A percentile compares a stretch with the other conserved stretches of the same genome.
Conservation (phyloP, 2,329 filamentous ascomycete genomes). For the Acrocalymma vagum region DNA sequence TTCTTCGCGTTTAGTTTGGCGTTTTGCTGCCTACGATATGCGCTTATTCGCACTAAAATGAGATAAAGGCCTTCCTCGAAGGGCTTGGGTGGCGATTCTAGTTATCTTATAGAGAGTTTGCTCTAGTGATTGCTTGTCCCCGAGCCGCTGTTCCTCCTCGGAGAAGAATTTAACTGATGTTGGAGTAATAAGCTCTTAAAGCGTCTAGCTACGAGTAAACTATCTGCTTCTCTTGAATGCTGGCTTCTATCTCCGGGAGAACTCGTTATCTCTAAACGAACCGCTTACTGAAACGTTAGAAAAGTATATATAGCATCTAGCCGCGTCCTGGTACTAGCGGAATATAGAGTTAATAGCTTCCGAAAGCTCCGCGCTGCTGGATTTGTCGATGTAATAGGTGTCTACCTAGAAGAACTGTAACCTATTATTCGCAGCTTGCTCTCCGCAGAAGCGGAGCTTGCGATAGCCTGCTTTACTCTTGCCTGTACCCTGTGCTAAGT, state of each 20-base stretch:
- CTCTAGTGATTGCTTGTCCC: no score
- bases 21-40: constrained; percentile 7
- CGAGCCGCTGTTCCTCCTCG: no score
- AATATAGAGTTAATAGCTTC: constrained; percentile 4
- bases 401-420: constrained; percentile 4
- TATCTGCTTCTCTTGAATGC: no score
- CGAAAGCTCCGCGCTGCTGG: constrained; percentile 3
- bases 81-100: no score
- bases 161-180: no score
- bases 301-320: constrained; percentile 8
- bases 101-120: no score
- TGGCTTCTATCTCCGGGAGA: no score
- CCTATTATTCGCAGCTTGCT: constrained; percentile 6
- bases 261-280: no score
- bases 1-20: constrained; percentile 4
- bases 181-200: no score
- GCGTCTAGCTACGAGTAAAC: no score
- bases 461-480: constrained; percentile 3
- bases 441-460: constrained; percentile 3
- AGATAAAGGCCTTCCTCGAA: no score
- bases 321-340: constrained; percentile 11
- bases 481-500: not conserved
- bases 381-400: constrained; percentile 15
- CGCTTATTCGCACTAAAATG: not conserved
- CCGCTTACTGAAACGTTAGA: constrained; percentile 6